These are phyloP conservation scores for Pseudocercospora fijiensis DNA, from an alignment of 2,329 filamentous ascomycete species.

Conservation along the genomic window DNA sequence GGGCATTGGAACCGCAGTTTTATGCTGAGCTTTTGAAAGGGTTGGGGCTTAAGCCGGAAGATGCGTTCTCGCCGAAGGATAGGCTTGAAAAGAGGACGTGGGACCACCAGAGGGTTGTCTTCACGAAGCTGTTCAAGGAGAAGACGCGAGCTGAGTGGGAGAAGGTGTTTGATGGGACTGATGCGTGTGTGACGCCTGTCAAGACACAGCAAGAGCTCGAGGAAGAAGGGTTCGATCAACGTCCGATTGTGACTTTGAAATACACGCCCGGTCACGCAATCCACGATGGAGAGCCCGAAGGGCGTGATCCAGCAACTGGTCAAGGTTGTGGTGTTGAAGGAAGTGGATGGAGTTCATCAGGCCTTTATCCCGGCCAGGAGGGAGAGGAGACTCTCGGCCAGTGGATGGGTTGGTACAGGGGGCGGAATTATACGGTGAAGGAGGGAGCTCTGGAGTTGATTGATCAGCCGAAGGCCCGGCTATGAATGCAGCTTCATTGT, in stretches of 20 bases:
- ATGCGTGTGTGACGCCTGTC: slow-evolving; percentile 91
- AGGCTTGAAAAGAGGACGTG: slow-evolving; percentile 64
- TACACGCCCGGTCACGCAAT: slow-evolving; percentile 68
- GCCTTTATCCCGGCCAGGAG: slow-evolving; percentile 66
- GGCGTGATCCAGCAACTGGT: slow-evolving; percentile 48
- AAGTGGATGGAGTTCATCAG: slow-evolving; percentile 62
- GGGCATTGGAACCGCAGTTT: slow-evolving; percentile 85
- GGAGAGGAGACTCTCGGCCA: slow-evolving; percentile 66
- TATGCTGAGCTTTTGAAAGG: slow-evolving; percentile 67
- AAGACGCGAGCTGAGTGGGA: slow-evolving; percentile 82
- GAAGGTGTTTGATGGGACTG: slow-evolving; percentile 78
- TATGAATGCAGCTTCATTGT: not conserved
- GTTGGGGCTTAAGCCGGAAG: slow-evolving; percentile 55
- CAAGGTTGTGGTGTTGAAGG: slow-evolving; percentile 67
- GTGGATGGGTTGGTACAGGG: slow-evolving; percentile 78
- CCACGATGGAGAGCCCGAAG: slow-evolving; percentile 48
- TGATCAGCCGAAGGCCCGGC: slow-evolving; percentile 15
- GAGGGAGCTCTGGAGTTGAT: slow-evolving; percentile 59
- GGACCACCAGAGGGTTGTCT: slow-evolving; percentile 62
- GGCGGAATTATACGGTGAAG: slow-evolving; percentile 66
- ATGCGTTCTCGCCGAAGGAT: slow-evolving; percentile 45
- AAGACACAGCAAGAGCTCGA: slow-evolving; percentile 73
- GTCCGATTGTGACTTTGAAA: slow-evolving; percentile 67
- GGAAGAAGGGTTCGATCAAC: slow-evolving; percentile 62
- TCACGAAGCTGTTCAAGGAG: slow-evolving; percentile 63